Evolutionary conservation across 257 asterid species (phyloP), one percentile per base, ranked within the genome.

Genomic region (Haberlea rhodopensis): DNA sequence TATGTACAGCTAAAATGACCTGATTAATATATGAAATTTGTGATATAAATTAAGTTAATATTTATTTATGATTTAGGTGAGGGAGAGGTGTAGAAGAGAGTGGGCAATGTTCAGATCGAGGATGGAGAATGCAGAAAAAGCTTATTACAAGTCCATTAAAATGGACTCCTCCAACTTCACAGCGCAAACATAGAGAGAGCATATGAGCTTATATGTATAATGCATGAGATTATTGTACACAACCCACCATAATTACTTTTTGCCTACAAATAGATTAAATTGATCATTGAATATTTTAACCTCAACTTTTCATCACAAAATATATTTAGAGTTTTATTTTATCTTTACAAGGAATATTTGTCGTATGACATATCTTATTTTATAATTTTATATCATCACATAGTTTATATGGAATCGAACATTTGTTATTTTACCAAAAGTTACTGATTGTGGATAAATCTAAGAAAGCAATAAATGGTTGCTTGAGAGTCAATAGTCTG

Each of bases 81-180:
- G 95, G 40, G 76, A 67, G 57, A 81, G 97, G 76, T 87, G 97
- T 56, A 63, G 53, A 73, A 76, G 29, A 8, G 95, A 91, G 73
- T 88, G 98, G 98, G 67, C 63, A n/a, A 82, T 91, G 85, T 88
- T 91, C 71, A 82, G 71, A 67, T 16, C 31, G 9, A 76, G 98
- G 75, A 22, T 91, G 76, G 64, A 65, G 53, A 74, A 63, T 48
- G 95, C 98, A 6, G 96, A 91, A 62, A 80, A 76, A 46, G 81
- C 81, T 43, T 88, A 84, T 66, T 79, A 70, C 80, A 63, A 70
- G 75, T 76, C 82, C 25, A 73, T 72, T 6, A 91, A 88, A 69
- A 55, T 80, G 24, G 82, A 83, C 68, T 77, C 78, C 66, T 15
- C 78, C 1, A 72, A 70, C 28, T 7, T 76, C 70, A 78, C n/a